A percentile compares a stretch with the other conserved stretches of the same genome.
Conservation (phyloP, 169 alveolate species). For the Besnoitia besnoiti region DNA sequence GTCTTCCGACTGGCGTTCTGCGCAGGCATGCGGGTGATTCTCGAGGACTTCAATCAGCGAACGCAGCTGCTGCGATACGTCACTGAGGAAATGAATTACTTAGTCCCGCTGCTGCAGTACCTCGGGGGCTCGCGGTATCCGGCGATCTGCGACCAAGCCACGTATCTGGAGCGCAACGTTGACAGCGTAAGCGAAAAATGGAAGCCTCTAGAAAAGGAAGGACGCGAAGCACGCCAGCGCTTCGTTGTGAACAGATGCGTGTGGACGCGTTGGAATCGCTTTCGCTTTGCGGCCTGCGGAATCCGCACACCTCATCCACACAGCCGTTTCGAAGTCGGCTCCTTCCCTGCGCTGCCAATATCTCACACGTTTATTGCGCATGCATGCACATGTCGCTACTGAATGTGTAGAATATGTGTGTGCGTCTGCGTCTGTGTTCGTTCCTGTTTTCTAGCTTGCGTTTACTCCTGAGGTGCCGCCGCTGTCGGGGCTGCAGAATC, state of each 20-base stretch:
- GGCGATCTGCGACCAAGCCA: slow-evolving; percentile 56
- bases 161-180: not conserved
- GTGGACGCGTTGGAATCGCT: too few species aligned
- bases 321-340: too few species aligned
- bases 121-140: slow-evolving; percentile 50
- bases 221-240: too few species aligned
- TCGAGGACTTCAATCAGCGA: slow-evolving; percentile 34
- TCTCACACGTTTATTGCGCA: too few species aligned
- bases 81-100: slow-evolving; percentile 7
- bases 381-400: too few species aligned
- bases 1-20: not conserved
- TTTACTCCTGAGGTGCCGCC: slow-evolving; percentile 17
- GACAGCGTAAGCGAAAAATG: not conserved
- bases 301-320: too few species aligned
- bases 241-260: too few species aligned
- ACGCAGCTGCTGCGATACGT: slow-evolving; percentile 20
- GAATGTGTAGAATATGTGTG: not conserved
- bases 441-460: not conserved
- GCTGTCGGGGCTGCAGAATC: not conserved
- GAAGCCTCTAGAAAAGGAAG: too few species aligned
- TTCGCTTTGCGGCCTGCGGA: too few species aligned
- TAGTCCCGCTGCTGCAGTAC: slow-evolving; percentile 47
- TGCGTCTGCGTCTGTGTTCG: not conserved
- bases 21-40: slow-evolving; percentile 50
- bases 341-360: too few species aligned